Conservation (phyloP, 1,284 basidiomycete genomes). For the Cryptococcus floricola region DNA sequence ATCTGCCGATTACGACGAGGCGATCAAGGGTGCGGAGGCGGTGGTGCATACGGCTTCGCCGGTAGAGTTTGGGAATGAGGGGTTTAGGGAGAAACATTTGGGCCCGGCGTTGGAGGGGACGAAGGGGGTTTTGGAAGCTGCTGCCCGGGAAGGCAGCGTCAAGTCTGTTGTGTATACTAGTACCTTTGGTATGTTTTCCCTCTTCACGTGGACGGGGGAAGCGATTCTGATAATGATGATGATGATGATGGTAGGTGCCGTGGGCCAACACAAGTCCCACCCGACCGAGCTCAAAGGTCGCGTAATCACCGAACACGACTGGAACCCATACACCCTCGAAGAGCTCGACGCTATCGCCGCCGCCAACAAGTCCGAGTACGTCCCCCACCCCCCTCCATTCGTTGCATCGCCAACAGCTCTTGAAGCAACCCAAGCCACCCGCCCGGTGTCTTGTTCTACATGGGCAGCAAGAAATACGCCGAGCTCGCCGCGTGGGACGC, state of each 20-base stretch:
- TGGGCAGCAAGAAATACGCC: conserved; percentile 37
- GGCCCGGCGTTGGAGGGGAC: conserved; percentile 53
- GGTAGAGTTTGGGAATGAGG: conserved; percentile 19
- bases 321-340: conserved; percentile 37
- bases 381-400: background rate
- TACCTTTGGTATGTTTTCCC: conserved; percentile 15
- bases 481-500: conserved; percentile 29
- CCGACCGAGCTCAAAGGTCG: conserved; percentile 15
- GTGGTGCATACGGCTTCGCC: conserved; percentile 20
- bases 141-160: conserved; percentile 23
- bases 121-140: conserved; percentile 42
- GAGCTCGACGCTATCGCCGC: conserved; percentile 22
- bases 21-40: conserved; percentile 26
- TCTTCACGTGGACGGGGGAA: too few relatives aligned
- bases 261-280: conserved; percentile 22
- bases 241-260: conserved; percentile 5
- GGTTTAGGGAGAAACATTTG: conserved; percentile 39
- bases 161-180: conserved; percentile 19
- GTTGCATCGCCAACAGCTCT: too few relatives aligned
- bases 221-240: too few relatives aligned
- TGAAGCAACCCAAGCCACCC: conserved; percentile 4
- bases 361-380: conserved; percentile 12
- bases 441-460: conserved; percentile 22
- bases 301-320: conserved; percentile 34
- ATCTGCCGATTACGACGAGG: conserved; percentile 38